Percentiles rank a stretch among this genome's conserved stretches.
Evolutionary conservation across 257 asterid genomes (phyloP).

Genomic region (Orobanche coerulescens): DNA sequence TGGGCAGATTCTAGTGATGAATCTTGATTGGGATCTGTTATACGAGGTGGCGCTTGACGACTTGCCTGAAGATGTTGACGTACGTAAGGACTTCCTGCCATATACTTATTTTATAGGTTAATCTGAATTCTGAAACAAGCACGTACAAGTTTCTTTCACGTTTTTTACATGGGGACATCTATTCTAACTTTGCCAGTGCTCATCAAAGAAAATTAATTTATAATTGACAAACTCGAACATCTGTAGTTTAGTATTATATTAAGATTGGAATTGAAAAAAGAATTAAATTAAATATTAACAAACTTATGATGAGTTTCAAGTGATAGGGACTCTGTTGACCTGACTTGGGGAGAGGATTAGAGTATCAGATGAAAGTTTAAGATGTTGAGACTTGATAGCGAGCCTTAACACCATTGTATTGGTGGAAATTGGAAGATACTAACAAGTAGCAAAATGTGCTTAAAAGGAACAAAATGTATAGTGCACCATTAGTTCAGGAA

Average conservation of each 20-base stretch:
- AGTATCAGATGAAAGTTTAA: constrained; percentile 4
- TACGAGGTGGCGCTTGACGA: constrained; percentile 80
- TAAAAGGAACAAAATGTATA: background rate
- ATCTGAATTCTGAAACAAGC: constrained; percentile 11
- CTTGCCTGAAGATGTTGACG: constrained; percentile 68
- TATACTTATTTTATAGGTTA: constrained; percentile 14
- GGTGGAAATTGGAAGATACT: constrained; percentile 13
- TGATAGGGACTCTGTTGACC: background rate
- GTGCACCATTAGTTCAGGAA: background rate
- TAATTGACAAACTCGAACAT: background rate
- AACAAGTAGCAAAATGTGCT: too few relatives aligned
- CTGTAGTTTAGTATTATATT: background rate
- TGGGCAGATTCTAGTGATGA: constrained; percentile 84
- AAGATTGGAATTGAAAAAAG: background rate
- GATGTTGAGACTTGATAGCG: constrained; percentile 9
- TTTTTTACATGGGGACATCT: background rate
- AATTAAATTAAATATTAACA: background rate
- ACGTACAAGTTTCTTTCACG: constrained; percentile 1
- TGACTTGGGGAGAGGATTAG: background rate
- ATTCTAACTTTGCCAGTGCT: background rate
- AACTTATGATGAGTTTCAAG: background rate
- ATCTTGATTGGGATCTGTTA: constrained; percentile 91
- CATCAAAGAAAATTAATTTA: background rate
- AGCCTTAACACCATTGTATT: background rate
- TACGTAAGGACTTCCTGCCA: constrained; percentile 69